phyloP scores from a whole-genome alignment of 202 grass and related monocot species.

The Digitaria exilis region DNA sequence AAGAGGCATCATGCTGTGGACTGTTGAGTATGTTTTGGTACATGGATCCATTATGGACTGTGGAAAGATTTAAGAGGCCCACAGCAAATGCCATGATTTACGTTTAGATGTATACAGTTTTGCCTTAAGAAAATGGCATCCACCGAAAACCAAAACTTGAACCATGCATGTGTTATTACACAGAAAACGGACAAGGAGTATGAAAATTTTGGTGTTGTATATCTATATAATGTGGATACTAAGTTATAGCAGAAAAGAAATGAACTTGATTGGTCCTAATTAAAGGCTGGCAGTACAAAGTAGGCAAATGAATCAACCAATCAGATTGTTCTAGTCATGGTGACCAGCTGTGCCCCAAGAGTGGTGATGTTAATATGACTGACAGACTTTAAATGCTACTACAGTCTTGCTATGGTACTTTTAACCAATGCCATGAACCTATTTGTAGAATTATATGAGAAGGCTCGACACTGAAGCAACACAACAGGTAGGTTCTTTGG shows the following conservation, averaged over 20 bases:
- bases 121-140: neutral
- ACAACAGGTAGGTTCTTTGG: neutral
- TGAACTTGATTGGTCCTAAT: neutral
- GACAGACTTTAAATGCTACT: neutral
- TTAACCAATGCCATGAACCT: neutral
- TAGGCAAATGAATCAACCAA: neutral
- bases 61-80: neutral
- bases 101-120: neutral
- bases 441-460: neutral
- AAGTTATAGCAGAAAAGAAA: neutral
- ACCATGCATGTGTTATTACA: neutral
- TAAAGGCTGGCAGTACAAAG: neutral
- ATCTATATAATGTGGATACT: neutral
- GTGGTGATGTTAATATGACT: neutral
- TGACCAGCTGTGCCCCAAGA: neutral
- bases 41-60: neutral
- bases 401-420: neutral
- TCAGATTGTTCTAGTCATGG: neutral
- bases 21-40: neutral
- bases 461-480: neutral
- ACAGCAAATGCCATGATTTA: neutral
- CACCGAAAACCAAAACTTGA: neutral
- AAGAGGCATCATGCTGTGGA: neutral
- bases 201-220: neutral
- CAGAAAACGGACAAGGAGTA: neutral